Evolutionary conservation across 495 filamentous ascomycete genomes (phyloP), one percentile per base, ranked within the genome.

Genomic region (Tuber microsphaerosporum): DNA sequence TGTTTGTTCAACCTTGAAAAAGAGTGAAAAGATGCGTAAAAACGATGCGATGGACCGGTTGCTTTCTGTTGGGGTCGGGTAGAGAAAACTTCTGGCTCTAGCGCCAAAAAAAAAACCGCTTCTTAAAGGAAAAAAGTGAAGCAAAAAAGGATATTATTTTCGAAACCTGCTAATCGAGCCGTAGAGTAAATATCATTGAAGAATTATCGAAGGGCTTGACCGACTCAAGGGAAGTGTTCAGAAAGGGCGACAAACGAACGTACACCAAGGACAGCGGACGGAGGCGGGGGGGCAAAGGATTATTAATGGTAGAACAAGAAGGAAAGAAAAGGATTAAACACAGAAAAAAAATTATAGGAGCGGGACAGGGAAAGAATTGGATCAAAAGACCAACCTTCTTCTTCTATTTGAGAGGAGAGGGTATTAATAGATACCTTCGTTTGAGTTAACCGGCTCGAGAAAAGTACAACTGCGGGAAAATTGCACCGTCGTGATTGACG

Each of bases 31-130:
- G 71, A 72, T 51, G 74, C 74, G 75, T 77, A 70, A 73, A 41
- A 73, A 71, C 39, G 71, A 70, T n/a, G 45, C 45, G 70, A 75
- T 75, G 37, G 56, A 31, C 31, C 6, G 26, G 56, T 42, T 79
- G 26, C 41, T 78, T 42, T 73, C 45, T 73, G 71, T 71, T 80
- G 78, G 71, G 69, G 75, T 72, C 37, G 44, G 70, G 75, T 75
- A 45, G 73, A 71, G 71, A 69, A 80, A 75, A 70, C 79, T 81
- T 77, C 72, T 70, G 77, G 72, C 75, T 75, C 75, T 83, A 77
- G 81, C 73, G 80, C 79, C 73, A 71, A 82, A 81, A 82, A 81
- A 82, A 26, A 65, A 22, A 65, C 12, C 56, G 56, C 78, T 75
- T 82, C 76, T 77, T 75, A 65, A 69, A 77, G 75, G 70, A 75